Conservation (phyloP, 2,329 filamentous ascomycete species). For the Coniochaeta prunicola region DNA sequence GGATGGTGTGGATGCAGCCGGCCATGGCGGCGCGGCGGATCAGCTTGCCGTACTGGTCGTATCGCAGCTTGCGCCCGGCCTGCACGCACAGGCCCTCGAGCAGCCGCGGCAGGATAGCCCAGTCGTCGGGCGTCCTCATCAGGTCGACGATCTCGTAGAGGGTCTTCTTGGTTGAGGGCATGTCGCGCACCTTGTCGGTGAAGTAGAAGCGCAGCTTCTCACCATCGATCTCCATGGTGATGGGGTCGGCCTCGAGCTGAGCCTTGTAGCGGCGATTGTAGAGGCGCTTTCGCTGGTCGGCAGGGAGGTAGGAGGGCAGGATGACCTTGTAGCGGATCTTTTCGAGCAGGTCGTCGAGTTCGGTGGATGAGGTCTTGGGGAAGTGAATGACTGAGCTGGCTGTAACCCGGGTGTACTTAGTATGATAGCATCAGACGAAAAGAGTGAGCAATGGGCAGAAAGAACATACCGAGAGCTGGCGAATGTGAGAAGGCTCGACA, state of each 20-base stretch:
- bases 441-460: neutral
- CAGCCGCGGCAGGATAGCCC: conserved; percentile 42
- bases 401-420: neutral
- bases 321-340: conserved; percentile 52
- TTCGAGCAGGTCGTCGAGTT: conserved; percentile 46
- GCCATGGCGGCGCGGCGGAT: conserved; percentile 30
- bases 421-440: neutral
- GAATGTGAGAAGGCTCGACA: neutral
- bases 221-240: conserved; percentile 52
- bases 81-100: conserved; percentile 40
- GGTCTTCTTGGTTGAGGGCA: conserved; percentile 34
- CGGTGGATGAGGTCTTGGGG: conserved; percentile 39
- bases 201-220: conserved; percentile 44
- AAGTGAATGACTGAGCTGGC: conserved; percentile 34
- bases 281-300: conserved; percentile 45
- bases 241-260: conserved; percentile 45
- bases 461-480: neutral
- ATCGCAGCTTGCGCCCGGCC: conserved; percentile 29
- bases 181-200: conserved; percentile 31
- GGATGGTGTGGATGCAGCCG: conserved; percentile 35
- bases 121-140: conserved; percentile 45
- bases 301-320: conserved; percentile 51
- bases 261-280: conserved; percentile 37
- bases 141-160: conserved; percentile 28
- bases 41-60: conserved; percentile 27